Percentiles rank a stretch among this genome's conserved stretches.
These are phyloP conservation scores for Tetraselmis striata DNA, from an alignment of 139 green algal genomes.

Conservation along the genomic window DNA sequence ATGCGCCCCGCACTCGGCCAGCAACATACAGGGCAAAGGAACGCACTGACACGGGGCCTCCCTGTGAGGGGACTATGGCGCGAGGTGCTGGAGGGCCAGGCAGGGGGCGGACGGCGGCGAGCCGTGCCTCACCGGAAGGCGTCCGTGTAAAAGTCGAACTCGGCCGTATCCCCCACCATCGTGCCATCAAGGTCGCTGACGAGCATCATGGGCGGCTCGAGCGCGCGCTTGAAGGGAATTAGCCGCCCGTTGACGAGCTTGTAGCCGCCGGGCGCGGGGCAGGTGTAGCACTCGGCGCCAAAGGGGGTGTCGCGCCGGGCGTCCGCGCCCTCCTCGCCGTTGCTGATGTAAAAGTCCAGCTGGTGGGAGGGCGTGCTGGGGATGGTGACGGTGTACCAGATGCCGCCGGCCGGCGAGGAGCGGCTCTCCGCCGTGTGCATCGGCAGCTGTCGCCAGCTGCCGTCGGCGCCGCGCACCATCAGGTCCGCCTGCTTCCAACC, in stretches of 20 bases:
- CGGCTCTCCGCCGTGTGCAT: slow-evolving; percentile 36
- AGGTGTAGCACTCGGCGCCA: slow-evolving; percentile 29
- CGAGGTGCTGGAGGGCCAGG: no score
- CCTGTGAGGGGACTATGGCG: no score
- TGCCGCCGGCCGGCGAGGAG: slow-evolving; percentile 21
- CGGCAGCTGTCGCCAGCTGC: slow-evolving; percentile 25
- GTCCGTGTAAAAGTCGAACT: neutral
- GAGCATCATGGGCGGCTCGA: slow-evolving; percentile 49
- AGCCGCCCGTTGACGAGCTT: slow-evolving; percentile 51
- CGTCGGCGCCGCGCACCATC: slow-evolving; percentile 11
- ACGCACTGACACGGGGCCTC: no score
- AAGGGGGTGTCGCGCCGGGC: slow-evolving; percentile 28
- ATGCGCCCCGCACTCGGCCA: no score
- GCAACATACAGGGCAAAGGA: no score
- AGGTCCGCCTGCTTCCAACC: slow-evolving; percentile 40
- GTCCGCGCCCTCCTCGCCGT: slow-evolving; percentile 7
- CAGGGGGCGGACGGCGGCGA: no score
- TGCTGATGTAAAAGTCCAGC: slow-evolving; percentile 41
- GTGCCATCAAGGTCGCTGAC: slow-evolving; percentile 25
- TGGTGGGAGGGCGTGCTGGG: neutral
- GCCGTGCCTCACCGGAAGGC: no score
- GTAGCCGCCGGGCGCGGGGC: slow-evolving; percentile 44
- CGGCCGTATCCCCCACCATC: slow-evolving; percentile 2
- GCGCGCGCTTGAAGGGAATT: slow-evolving; percentile 46
- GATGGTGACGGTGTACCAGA: slow-evolving; percentile 24